Evolutionary conservation across 2,329 filamentous ascomycete species (phyloP), one percentile per base, ranked within the genome.

Genomic region (Albophoma yamanashiensis): DNA sequence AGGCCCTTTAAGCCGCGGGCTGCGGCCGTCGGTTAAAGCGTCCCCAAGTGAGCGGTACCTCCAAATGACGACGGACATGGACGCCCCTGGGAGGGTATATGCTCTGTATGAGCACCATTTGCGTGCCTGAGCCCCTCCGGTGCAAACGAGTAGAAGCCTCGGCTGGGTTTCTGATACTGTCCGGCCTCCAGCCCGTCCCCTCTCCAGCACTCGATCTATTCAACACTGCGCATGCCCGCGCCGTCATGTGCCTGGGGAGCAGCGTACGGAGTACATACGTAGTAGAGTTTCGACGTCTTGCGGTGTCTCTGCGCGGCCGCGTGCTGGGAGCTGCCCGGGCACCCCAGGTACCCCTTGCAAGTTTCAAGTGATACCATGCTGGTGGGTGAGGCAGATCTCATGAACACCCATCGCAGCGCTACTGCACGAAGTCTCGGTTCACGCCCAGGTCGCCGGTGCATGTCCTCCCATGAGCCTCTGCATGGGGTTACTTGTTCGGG

Each of bases 1-100:
- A 58, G 34, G 56, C 15, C 43, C 47, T 56, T n/a, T 47, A 61
- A 17, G 57, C 60, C 36, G 57, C 57, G 36, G 53, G 52, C 59
- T 64, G 62, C 62, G 62, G 60, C 62, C 62, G 62, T 64, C 62
- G 62, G 56, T 63, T 63, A 64, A 58, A 4, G 8, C 39, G 20
- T n/a, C 38, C 22, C 45, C 36, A 14, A 17, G 22, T 25, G 55
- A 17, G 22, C 17, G 55, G 11, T 43, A 17, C 39, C n/a, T 17
- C 11, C 27, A 17, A 55, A 38, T 20, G 52, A 55, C 27, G 45
- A 31, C 45, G n/a, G 45, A 31, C 27, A 50, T 47, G 12, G 43
- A 27, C 22, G 43, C 45, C 43, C 22, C 22, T 25, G 22, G 43
- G 9, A 14, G n/a, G 22, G n/a, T n/a, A 8, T 12, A 47, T 50